Evolutionary conservation across 1,139 yeast species (phyloP).

Genomic region (Diutina catenulata): DNA sequence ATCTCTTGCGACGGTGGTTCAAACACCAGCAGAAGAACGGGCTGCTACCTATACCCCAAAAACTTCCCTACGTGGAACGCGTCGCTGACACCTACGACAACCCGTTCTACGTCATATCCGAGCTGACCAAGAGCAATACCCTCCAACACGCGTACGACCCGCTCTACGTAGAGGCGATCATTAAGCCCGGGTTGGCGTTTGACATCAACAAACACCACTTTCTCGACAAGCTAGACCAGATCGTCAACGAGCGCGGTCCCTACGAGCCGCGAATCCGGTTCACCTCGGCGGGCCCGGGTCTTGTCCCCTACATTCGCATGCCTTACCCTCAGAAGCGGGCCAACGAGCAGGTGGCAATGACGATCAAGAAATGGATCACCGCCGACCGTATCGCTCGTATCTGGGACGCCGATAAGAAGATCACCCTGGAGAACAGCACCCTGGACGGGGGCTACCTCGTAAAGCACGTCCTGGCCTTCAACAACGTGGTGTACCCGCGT

Average conservation of each 20-base stretch:
- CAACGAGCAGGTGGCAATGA: slow-evolving; percentile 17
- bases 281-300: slow-evolving; percentile 22
- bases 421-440: slow-evolving; percentile 6
- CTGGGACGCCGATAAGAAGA: slow-evolving; percentile 14
- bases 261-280: slow-evolving; percentile 19
- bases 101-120: slow-evolving; percentile 1
- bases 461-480: slow-evolving; percentile 20
- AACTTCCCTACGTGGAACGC: neutral
- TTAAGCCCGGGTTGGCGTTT: slow-evolving; percentile 27
- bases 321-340: slow-evolving; percentile 15
- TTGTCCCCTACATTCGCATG: slow-evolving; percentile 18
- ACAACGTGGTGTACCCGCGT: slow-evolving; percentile 19
- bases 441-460: slow-evolving; percentile 21
- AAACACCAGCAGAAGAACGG: slow-evolving; percentile 3
- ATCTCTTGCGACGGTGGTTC: slow-evolving; percentile 1
- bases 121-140: neutral
- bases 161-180: slow-evolving; percentile 19
- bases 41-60: slow-evolving; percentile 2
- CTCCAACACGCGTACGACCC: neutral
- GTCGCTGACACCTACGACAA: neutral
- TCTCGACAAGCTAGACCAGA: slow-evolving; percentile 12
- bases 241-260: slow-evolving; percentile 27
- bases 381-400: slow-evolving; percentile 14
- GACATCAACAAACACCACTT: slow-evolving; percentile 21
- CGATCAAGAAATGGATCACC: slow-evolving; percentile 20